Percentiles rank a stretch among this genome's conserved stretches.
phyloP scores from a whole-genome alignment of 2,329 filamentous ascomycete genomes.

The Aspergillus nomiae region DNA sequence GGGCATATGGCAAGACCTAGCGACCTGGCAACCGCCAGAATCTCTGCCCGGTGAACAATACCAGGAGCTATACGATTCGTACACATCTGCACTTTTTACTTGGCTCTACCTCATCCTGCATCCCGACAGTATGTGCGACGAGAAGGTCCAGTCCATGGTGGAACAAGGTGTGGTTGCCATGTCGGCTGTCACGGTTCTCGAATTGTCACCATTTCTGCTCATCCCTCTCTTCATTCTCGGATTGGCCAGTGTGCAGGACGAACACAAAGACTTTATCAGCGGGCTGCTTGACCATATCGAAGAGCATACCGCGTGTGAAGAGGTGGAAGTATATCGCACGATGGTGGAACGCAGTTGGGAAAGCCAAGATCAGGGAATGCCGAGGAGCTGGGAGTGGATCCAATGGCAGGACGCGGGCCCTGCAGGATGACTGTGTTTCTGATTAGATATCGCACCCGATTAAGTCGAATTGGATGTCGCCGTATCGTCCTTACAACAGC shows the following conservation, averaged over 20 bases:
- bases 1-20: background rate
- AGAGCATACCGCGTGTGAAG: background rate
- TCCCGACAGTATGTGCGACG: background rate
- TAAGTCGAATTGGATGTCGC: background rate
- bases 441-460: background rate
- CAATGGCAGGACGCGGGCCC: background rate
- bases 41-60: background rate
- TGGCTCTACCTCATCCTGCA: background rate
- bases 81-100: background rate
- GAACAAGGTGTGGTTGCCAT: background rate
- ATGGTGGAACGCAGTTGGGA: background rate
- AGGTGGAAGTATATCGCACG: background rate
- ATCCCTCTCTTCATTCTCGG: background rate
- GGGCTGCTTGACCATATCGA: background rate
- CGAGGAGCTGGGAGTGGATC: background rate
- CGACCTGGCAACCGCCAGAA: background rate
- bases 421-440: background rate
- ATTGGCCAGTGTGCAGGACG: background rate
- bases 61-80: background rate
- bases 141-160: background rate
- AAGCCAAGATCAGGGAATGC: background rate
- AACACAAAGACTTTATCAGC: background rate
- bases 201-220: background rate
- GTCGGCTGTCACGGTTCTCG: background rate
- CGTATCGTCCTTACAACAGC: background rate